Evolutionary conservation across 1,284 basidiomycete genomes (phyloP), one percentile per base, ranked within the genome.

Genomic region (Leccinum insigne): DNA sequence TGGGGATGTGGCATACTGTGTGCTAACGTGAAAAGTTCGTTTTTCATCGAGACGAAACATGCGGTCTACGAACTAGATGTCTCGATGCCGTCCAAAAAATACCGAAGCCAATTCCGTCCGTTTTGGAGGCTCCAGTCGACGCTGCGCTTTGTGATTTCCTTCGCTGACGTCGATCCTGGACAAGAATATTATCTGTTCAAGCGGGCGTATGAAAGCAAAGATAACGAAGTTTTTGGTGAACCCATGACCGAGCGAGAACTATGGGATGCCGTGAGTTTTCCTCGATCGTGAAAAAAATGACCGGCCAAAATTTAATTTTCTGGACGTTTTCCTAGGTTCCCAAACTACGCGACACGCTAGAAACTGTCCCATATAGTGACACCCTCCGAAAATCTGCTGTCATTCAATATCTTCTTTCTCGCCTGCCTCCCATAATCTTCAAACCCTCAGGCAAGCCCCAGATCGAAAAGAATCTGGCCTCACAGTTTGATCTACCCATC

Each of bases 61-160:
- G 86, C 86, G 0, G 86, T 84, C 81, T 92, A 91, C 71, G 82
- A 85, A 35, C 75, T 92, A 21, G 75, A 78, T 13, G 70, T 66
- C 2, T 11, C 18, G 32, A 63, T 23, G 1, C 86, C 89, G 0
- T 80, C 83, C 3, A 68, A 72, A 13, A 68, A 66, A 18, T 92
- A 92, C 66, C 64, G 72, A 10, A 70, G 70, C 2, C 77, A 77
- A n/a, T 87, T 82, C 64, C 69, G 74, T 21, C 71, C 80, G 4
- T 90, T 88, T 71, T 84, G 84, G 69, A 75, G 75, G 3, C 80
- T 82, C 0, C 82, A 85, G 49, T 79, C 80, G 2, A 78, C 86
- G 52, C 78, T 85, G 1, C 86, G 89, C 60, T 67, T 82, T 4
- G 71, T 85, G 13, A 77, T 88, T 42, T 81, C 80, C 2, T 69